A percentile compares a stretch with the other conserved stretches of the same genome.
Conservation (phyloP, 129 eudicot genomes). For the Arctium minus region DNA sequence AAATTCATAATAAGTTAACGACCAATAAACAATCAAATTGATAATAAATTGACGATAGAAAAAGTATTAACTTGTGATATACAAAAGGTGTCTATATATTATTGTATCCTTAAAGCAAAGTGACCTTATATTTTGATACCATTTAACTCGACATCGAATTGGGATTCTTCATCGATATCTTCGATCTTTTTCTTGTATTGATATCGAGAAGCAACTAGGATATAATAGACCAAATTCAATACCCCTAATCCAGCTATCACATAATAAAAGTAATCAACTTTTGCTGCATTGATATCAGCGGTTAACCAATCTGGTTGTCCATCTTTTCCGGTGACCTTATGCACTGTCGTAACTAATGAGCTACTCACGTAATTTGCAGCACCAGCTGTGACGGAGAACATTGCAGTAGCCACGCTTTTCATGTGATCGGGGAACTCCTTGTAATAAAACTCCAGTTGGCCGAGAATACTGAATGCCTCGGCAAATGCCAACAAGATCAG, state of each 20-base stretch:
- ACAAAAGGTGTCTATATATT: not conserved
- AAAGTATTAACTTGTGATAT: not conserved
- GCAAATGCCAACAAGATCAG: slow-evolving; percentile 70
- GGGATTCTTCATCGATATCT: slow-evolving; percentile 27
- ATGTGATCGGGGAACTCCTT: slow-evolving; percentile 84
- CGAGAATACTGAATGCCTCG: slow-evolving; percentile 78
- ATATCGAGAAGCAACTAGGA: slow-evolving; percentile 49
- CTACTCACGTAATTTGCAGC: slow-evolving; percentile 66
- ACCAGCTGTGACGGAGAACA: slow-evolving; percentile 45
- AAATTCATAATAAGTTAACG: too few species aligned
- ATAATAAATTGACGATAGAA: not conserved
- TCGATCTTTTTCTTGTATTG: slow-evolving; percentile 42
- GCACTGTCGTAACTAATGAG: slow-evolving; percentile 47
- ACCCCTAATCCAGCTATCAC: slow-evolving; percentile 65
- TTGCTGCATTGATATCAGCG: slow-evolving; percentile 53
- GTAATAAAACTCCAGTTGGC: slow-evolving; percentile 79
- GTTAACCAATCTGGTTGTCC: slow-evolving; percentile 82
- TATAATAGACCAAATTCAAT: slow-evolving; percentile 59
- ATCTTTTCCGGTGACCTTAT: slow-evolving; percentile 38
- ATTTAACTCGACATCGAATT: slow-evolving; percentile 50
- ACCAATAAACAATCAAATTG: not conserved
- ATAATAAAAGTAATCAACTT: slow-evolving; percentile 69
- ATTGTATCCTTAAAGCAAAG: not conserved
- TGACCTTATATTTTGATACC: slow-evolving; percentile 19
- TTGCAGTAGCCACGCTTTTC: slow-evolving; percentile 54